A percentile compares a stretch with the other conserved stretches of the same genome.
These are phyloP conservation scores for Chlorella variabilis DNA, from an alignment of 163 green algal genomes.

Conservation along the genomic window DNA sequence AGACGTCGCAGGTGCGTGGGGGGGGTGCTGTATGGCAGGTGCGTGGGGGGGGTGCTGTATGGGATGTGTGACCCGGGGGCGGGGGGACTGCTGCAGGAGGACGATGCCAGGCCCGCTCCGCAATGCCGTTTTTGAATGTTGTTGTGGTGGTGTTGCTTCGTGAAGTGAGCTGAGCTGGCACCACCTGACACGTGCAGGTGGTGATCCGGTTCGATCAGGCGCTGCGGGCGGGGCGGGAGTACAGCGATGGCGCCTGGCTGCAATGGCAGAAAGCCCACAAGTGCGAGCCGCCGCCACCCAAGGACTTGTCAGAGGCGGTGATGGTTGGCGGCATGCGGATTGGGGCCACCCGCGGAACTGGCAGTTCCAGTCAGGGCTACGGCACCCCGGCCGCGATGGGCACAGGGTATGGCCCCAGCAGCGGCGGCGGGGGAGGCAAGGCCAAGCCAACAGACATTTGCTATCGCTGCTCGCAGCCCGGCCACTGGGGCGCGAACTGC, in stretches of 20 bases:
- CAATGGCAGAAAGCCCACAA: background rate
- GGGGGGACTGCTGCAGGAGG: too few relatives aligned
- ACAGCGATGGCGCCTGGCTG: background rate
- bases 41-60: too few relatives aligned
- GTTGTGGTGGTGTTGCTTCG: background rate
- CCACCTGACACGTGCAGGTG: background rate
- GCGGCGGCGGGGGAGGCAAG: background rate
- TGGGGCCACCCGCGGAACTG: background rate
- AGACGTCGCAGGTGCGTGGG: background rate
- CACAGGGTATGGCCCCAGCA: background rate
- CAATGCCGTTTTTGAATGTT: background rate
- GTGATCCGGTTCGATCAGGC: slow-evolving; percentile 18
- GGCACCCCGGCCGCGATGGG: too few relatives aligned
- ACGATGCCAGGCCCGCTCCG: too few relatives aligned
- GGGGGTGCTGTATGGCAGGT: background rate
- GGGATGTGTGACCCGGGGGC: too few relatives aligned
- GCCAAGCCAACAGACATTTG: background rate
- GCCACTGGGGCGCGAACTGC: slow-evolving; percentile 5
- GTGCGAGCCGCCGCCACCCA: slow-evolving; percentile 1
- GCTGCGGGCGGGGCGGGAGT: background rate
- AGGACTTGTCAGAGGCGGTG: background rate
- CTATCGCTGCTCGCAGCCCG: slow-evolving; percentile 15
- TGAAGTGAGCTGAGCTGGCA: too few relatives aligned
- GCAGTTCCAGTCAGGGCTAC: too few relatives aligned
- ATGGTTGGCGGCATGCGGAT: background rate